Base-by-base conservation (phyloP, 2,329 filamentous ascomycete species). In the Xylariaceae sp. region DNA sequence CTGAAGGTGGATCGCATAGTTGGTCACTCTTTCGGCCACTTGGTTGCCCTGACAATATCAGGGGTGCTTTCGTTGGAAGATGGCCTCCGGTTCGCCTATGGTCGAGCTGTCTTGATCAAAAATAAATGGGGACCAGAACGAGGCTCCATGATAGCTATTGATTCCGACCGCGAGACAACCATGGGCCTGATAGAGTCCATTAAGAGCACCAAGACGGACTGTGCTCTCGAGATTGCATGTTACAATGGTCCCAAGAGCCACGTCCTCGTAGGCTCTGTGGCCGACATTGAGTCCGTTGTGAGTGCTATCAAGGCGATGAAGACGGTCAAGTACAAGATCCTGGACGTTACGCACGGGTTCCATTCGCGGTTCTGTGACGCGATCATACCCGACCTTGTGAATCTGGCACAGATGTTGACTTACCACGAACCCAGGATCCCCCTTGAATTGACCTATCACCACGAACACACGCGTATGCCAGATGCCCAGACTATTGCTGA, bases 261-360 rank as follows among this genome's bases (percentile, higher is more conserved):
- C 60, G 76, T 75, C 0, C 13, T 82, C 1, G 76, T 74, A 1
- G 78, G 78, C 0, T 64, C 72, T 0, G 57, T 66, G 0, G 34
- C 49, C 0, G 68, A 71, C 1, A 72, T 79, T 5, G 68, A 75
- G 3, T 63, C 59, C 0, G 42, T 45, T 59, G 72, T 0, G 64
- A 48, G 1, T 45, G 37, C 37, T 42, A 9, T 42, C 37, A 61
- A 0, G 23, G 56, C 52, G 0, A 39, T 59, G 6, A 15, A 57
- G 4, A 17, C 23, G 4, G 13, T 37, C 8, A 17, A 47, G 9
- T 8, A 34, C 15, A 79, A 78, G 64, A 62, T 64, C 1, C 72
- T 82, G 0, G 70, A 74, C 11, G 75, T 79, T 0, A 76, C 77
- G 0, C 72, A 81, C 57, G 78, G 75, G 0, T 82, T 79, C 63